phyloP scores from a whole-genome alignment of 768 basidiomycete genomes.

The Suillus lakei region DNA sequence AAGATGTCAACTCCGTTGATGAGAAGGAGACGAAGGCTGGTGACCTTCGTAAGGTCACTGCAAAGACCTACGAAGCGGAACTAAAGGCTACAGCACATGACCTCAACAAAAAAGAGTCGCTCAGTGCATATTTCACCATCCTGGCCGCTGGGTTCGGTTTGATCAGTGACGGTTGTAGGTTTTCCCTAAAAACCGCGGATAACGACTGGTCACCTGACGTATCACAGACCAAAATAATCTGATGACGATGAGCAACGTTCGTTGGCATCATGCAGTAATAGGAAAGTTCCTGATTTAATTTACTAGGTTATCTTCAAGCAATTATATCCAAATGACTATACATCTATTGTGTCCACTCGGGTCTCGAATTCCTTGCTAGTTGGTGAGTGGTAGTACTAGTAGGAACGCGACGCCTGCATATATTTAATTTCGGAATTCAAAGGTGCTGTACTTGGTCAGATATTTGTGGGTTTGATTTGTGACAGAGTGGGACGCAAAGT shows the following conservation, averaged over 20 bases:
- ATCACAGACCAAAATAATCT: conserved; percentile 67
- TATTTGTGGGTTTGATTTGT: conserved; percentile 69
- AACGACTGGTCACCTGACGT: conserved; percentile 11
- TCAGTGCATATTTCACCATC: conserved; percentile 69
- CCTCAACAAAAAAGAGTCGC: conserved; percentile 42
- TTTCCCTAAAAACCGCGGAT: neutral
- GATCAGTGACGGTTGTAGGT: conserved; percentile 64
- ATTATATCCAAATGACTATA: conserved; percentile 68
- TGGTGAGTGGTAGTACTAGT: conserved; percentile 44
- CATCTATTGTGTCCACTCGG: conserved; percentile 62
- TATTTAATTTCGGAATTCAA: conserved; percentile 12
- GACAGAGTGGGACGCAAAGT: conserved; percentile 77
- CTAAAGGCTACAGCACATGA: conserved; percentile 28
- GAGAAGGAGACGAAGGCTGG: conserved; percentile 16
- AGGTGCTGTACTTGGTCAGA: conserved; percentile 67
- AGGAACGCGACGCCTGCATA: neutral
- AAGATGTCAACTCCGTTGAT: conserved; percentile 15
- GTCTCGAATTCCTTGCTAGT: conserved; percentile 75
- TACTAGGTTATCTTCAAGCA: conserved; percentile 64
- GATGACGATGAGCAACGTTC: conserved; percentile 71
- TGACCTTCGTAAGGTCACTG: conserved; percentile 22
- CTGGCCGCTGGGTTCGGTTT: conserved; percentile 66
- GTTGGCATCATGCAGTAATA: conserved; percentile 12
- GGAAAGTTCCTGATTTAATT: conserved; percentile 16
- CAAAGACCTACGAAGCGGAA: conserved; percentile 27